phyloP scores from a whole-genome alignment of 2,329 filamentous ascomycete genomes.

The Colletotrichum chrysophilum region DNA sequence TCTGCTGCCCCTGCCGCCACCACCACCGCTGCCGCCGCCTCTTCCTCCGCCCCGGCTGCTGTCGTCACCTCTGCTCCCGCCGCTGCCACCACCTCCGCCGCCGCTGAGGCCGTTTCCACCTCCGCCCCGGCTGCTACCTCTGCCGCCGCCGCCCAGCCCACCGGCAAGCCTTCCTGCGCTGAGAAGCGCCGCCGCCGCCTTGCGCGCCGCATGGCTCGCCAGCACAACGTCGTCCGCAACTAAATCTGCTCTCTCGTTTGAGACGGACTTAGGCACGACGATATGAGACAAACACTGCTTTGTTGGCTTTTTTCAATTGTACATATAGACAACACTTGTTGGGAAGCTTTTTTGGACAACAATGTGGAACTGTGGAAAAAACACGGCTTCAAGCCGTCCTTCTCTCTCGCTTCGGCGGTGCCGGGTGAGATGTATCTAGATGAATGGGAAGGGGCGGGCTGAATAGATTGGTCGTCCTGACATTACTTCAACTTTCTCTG shows the following conservation, averaged over 20 bases:
- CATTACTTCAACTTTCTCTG: neutral
- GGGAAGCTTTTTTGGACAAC: slow-evolving; percentile 1
- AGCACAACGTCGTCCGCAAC: slow-evolving; percentile 15
- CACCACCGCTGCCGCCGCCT: slow-evolving; percentile 26
- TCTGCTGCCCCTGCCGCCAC: slow-evolving; percentile 7
- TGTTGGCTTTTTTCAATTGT: slow-evolving; percentile 15
- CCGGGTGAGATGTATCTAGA: neutral
- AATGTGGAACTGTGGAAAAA: neutral
- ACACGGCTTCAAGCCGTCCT: neutral
- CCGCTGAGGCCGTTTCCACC: neutral
- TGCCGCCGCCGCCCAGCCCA: slow-evolving; percentile 15
- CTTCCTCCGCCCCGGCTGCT: slow-evolving; percentile 18
- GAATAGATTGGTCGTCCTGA: neutral
- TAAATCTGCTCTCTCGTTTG: neutral
- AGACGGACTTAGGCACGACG: neutral
- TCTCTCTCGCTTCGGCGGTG: slow-evolving; percentile 1
- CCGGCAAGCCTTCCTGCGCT: slow-evolving; percentile 19
- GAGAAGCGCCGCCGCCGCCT: slow-evolving; percentile 22
- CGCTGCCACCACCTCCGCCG: slow-evolving; percentile 10
- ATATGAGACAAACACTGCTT: neutral
- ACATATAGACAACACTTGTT: slow-evolving; percentile 11
- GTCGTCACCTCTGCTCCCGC: slow-evolving; percentile 17
- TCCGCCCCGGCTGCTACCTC: neutral
- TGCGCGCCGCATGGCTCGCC: slow-evolving; percentile 19
- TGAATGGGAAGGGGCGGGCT: slow-evolving; percentile 16